Base-by-base conservation (phyloP, 257 asterid genomes). In the Rauvolfia tetraphylla region DNA sequence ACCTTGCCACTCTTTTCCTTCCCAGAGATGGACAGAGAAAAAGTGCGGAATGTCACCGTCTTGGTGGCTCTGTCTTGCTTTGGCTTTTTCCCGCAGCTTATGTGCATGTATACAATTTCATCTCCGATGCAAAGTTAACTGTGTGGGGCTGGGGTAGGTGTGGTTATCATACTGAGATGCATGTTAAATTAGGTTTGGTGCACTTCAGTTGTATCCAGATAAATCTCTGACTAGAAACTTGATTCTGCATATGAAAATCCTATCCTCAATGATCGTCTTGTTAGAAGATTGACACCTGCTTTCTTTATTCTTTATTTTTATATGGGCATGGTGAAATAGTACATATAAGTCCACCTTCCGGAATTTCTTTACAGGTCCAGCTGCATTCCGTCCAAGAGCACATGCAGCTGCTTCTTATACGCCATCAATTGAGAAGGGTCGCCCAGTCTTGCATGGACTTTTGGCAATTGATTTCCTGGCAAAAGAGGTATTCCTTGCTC, bases 371-470 rank as follows among this genome's bases (percentile, higher is more conserved):
- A 76, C 82, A 95, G 99, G 99, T 81, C 96, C 99, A 71, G 98
- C 99, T 80, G 97, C 99, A 79, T 95, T 95, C 84, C 94, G 99
- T 75, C 99, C 99, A 42, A 92, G 99, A 79, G 93, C 97, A 76
- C 90, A 90, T 75, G 88, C 91, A 33, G 81, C 92, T 73, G 84
- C 91, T 74, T 85, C 88, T 78, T 95, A 95, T 81, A 88, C 92
- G 70, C 82, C 91, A 76, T 88, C 92, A 49, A 74, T 91, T 80
- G 97, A 93, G 85, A 93, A 91, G 86, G 97, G 97, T 31, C 93
- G 98, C 14, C 98, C 99, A 76, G 92, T 95, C 82, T 83, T 95
- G 81, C 99, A 95, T 81, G 99, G 99, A 78, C 88, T 95, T 81
- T 79, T 93, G 91, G 97, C 98, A 62, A 93, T 95, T 72, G 97